These are phyloP conservation scores for Cytospora chrysosperma DNA, from an alignment of 2,329 filamentous ascomycete species.

Conservation along the genomic window DNA sequence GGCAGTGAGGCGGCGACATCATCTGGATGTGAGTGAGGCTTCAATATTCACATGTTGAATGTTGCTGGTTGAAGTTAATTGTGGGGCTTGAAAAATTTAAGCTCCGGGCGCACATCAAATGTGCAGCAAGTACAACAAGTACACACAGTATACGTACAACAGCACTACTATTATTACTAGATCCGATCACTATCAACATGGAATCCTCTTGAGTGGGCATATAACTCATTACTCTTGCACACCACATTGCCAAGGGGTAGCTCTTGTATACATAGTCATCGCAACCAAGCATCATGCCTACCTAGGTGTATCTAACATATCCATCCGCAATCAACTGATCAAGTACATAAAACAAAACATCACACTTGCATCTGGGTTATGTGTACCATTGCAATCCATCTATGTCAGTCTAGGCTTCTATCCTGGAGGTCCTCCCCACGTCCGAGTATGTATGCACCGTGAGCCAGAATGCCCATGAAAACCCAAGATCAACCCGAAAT, in stretches of 20 bases:
- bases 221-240: too few species aligned
- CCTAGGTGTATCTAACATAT: neutral
- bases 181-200: neutral
- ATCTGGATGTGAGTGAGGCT: neutral
- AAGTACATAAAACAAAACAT: neutral
- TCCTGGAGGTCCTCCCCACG: slow-evolving; percentile 3
- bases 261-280: too few species aligned
- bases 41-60: too few species aligned
- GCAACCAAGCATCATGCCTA: neutral
- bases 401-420: slow-evolving; percentile 21
- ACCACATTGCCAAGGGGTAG: too few species aligned
- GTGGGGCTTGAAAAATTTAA: slow-evolving; percentile 16
- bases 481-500: neutral
- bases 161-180: neutral
- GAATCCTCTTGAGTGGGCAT: too few species aligned
- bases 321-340: neutral
- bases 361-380: neutral
- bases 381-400: slow-evolving; percentile 14
- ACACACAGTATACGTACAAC: neutral
- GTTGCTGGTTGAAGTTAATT: neutral
- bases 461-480: neutral
- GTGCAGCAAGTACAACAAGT: too few species aligned
- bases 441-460: slow-evolving; percentile 6
- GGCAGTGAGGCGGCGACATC: neutral
- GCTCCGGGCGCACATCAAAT: neutral